A percentile compares a stretch with the other conserved stretches of the same genome.
phyloP scores from a whole-genome alignment of 2,329 filamentous ascomycete genomes.

The Neocatenulostroma microsporum region DNA sequence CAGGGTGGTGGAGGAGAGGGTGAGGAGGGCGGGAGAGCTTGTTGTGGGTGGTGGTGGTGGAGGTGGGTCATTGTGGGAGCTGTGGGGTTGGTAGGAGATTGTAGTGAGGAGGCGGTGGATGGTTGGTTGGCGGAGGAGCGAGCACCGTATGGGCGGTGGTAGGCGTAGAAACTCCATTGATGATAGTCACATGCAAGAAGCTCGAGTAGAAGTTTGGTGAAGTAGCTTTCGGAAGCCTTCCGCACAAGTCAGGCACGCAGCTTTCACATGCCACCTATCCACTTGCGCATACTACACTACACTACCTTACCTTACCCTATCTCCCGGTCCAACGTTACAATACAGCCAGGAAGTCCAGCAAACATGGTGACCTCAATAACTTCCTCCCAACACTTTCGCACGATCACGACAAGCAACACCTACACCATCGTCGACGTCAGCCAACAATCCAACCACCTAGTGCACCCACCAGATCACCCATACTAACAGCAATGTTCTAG shows the following conservation, averaged over 20 bases:
- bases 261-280: too few relatives aligned
- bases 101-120: constrained; percentile 3
- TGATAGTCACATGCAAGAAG: too few relatives aligned
- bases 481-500: too few relatives aligned
- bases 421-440: constrained; percentile 28
- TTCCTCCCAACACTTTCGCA: constrained; percentile 25
- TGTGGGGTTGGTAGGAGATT: not conserved
- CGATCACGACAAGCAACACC: constrained; percentile 23
- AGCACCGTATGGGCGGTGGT: constrained; percentile 17
- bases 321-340: too few relatives aligned
- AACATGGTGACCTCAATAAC: constrained; percentile 25
- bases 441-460: not conserved
- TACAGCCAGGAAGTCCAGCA: too few relatives aligned
- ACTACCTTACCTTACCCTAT: too few relatives aligned
- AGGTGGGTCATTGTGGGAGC: too few relatives aligned
- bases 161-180: constrained; percentile 23
- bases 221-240: too few relatives aligned
- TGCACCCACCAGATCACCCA: too few relatives aligned
- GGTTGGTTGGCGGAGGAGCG: constrained; percentile 7
- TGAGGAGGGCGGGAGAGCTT: constrained; percentile 18
- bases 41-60: constrained; percentile 1
- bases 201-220: too few relatives aligned
- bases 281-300: too few relatives aligned
- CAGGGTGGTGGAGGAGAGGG: constrained; percentile 22
- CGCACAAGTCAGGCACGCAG: too few relatives aligned